Evolutionary conservation across 1,284 basidiomycete species (phyloP).

Genomic region (Cryptococcus wingfieldii): DNA sequence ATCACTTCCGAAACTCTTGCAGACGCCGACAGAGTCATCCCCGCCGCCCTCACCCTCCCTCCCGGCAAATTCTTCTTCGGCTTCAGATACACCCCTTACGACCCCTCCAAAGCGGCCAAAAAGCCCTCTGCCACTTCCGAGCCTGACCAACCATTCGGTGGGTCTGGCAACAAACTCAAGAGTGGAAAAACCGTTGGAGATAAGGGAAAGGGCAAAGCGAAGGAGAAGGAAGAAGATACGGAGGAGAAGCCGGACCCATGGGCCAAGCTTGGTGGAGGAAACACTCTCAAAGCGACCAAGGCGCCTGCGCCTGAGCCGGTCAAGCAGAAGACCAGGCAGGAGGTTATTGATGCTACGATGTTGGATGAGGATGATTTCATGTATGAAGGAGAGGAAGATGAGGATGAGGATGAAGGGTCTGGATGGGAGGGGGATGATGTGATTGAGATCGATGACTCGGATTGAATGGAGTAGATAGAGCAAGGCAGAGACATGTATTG

Average conservation of each 20-base stretch:
- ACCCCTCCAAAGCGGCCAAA: constrained; percentile 49
- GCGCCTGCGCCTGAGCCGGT: background rate
- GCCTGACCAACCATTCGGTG: constrained; percentile 33
- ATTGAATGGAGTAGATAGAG: too few species aligned
- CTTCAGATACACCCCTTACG: constrained; percentile 70
- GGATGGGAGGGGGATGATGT: constrained; percentile 31
- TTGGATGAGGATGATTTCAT: constrained; percentile 44
- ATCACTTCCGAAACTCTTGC: constrained; percentile 73
- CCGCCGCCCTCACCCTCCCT: constrained; percentile 83
- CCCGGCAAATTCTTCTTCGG: constrained; percentile 94
- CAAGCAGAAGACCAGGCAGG: constrained; percentile 12
- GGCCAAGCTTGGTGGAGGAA: constrained; percentile 43
- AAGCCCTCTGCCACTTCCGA: constrained; percentile 35
- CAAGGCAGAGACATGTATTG: too few species aligned
- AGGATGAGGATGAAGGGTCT: constrained; percentile 24
- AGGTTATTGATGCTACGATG: constrained; percentile 43
- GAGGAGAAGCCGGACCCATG: constrained; percentile 41
- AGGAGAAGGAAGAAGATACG: constrained; percentile 2
- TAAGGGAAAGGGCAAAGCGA: constrained; percentile 8
- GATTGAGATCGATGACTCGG: constrained; percentile 40
- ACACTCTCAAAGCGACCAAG: constrained; percentile 21
- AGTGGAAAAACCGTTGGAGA: background rate
- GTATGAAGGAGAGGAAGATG: constrained; percentile 31
- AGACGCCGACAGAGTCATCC: constrained; percentile 72
- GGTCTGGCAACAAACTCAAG: constrained; percentile 17